Percentiles rank a stretch among this genome's conserved stretches.
These are phyloP conservation scores for Tetrapyrgos nigripes DNA, from an alignment of 1,284 basidiomycete genomes.

Conservation along the genomic window DNA sequence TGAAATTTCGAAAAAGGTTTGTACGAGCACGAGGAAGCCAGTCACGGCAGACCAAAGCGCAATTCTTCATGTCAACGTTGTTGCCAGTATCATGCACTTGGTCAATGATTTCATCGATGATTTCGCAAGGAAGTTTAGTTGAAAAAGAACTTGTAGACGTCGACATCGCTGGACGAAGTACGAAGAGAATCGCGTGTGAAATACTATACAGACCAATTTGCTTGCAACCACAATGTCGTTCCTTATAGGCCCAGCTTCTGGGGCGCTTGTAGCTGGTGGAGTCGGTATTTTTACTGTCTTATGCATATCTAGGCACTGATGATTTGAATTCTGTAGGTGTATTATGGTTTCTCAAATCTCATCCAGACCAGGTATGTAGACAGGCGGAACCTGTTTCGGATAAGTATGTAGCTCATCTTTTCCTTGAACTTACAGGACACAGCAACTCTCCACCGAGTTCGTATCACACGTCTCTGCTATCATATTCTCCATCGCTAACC, in stretches of 20 bases:
- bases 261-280: constrained; percentile 63
- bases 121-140: no score
- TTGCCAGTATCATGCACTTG: no score
- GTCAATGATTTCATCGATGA: no score
- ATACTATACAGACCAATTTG: neutral
- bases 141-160: neutral
- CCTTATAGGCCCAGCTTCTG: constrained; percentile 61
- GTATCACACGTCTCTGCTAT: constrained; percentile 25
- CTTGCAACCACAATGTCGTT: constrained; percentile 45
- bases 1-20: no score
- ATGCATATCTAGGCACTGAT: neutral
- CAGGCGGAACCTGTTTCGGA: neutral
- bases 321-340: constrained; percentile 44
- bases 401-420: constrained; percentile 4
- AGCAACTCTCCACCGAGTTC: constrained; percentile 56
- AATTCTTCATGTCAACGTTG: no score
- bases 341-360: constrained; percentile 67
- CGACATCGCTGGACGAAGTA: neutral
- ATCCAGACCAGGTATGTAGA: constrained; percentile 54
- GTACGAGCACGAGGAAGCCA: no score
- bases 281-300: constrained; percentile 36
- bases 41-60: no score
- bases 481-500: neutral
- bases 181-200: no score
- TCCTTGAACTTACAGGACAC: constrained; percentile 46